Evolutionary conservation across 495 filamentous ascomycete species (phyloP).

Genomic region (Massariosphaeria phaeospora): DNA sequence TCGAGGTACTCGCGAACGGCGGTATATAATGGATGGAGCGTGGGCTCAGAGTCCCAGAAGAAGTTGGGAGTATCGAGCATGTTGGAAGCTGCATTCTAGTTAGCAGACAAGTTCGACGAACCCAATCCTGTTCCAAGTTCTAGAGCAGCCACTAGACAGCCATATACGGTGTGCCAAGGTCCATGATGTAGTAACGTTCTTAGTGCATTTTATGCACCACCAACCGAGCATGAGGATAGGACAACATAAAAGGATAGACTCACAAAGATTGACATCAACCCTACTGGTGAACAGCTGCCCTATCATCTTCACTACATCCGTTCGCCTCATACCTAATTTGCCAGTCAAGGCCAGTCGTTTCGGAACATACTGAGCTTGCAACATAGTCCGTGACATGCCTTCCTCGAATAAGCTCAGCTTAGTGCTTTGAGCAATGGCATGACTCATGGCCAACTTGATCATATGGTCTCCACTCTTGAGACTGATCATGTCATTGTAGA

Average conservation of each 20-base stretch:
- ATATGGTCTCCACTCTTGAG: slow-evolving; percentile 92
- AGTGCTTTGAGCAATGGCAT: slow-evolving; percentile 95
- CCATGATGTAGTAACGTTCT: too few relatives aligned
- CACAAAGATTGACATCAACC: slow-evolving; percentile 97
- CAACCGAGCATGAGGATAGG: too few relatives aligned
- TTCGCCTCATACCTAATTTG: slow-evolving; percentile 82
- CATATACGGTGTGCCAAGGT: too few relatives aligned
- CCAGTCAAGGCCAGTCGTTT: slow-evolving; percentile 83
- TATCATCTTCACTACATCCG: slow-evolving; percentile 87
- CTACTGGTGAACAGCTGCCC: slow-evolving; percentile 87
- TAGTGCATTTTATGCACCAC: too few relatives aligned
- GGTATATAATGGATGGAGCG: slow-evolving; percentile 86
- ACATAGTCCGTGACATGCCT: slow-evolving; percentile 91
- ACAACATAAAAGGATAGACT: slow-evolving; percentile 34
- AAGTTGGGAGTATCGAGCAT: slow-evolving; percentile 97
- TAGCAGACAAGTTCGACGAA: too few relatives aligned
- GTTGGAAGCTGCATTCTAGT: slow-evolving; percentile 67
- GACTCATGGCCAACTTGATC: slow-evolving; percentile 95
- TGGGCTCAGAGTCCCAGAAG: slow-evolving; percentile 97
- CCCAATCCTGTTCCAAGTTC: too few relatives aligned
- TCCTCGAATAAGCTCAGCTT: slow-evolving; percentile 97
- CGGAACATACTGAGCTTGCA: slow-evolving; percentile 85
- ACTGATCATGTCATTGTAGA: slow-evolving; percentile 99
- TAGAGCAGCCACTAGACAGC: too few relatives aligned
- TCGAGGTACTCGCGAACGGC: slow-evolving; percentile 97